A percentile compares a stretch with the other conserved stretches of the same genome.
phyloP scores from a whole-genome alignment of 768 basidiomycete genomes.

The Podaxis sp. region DNA sequence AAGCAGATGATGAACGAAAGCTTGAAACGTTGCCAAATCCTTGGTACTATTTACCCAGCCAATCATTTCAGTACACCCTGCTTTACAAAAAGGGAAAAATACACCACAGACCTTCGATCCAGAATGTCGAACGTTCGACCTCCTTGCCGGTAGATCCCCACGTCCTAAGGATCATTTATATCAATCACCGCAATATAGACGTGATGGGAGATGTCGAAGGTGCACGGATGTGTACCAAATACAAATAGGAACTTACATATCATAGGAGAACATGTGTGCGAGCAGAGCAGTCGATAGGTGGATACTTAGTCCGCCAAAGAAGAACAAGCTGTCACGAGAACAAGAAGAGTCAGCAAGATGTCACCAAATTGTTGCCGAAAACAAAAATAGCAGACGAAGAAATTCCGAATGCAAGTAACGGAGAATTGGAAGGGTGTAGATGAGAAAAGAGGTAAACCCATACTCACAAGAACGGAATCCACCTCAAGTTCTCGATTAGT shows the following conservation, averaged over 20 bases:
- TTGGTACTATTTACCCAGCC: conserved; percentile 49
- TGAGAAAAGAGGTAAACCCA: neutral
- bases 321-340: conserved; percentile 54
- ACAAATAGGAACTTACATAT: conserved; percentile 38
- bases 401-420: neutral
- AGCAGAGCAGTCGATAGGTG: conserved; percentile 68
- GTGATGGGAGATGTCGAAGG: neutral
- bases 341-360: neutral
- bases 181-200: neutral
- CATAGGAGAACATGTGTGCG: conserved; percentile 67
- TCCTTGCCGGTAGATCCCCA: conserved; percentile 71
- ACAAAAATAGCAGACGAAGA: neutral
- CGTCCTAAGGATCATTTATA: conserved; percentile 33
- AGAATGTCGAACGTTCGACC: conserved; percentile 86
- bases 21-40: conserved; percentile 82
- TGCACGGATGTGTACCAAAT: neutral
- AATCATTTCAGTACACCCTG: neutral
- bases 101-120: conserved; percentile 58
- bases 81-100: neutral
- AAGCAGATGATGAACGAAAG: conserved; percentile 66
- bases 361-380: neutral
- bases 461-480: conserved; percentile 74
- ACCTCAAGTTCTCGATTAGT: conserved; percentile 57
- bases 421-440: neutral
- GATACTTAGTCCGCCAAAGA: conserved; percentile 75